Conservation (phyloP, 1,139 yeast genomes). For the Candida dubliniensis region DNA sequence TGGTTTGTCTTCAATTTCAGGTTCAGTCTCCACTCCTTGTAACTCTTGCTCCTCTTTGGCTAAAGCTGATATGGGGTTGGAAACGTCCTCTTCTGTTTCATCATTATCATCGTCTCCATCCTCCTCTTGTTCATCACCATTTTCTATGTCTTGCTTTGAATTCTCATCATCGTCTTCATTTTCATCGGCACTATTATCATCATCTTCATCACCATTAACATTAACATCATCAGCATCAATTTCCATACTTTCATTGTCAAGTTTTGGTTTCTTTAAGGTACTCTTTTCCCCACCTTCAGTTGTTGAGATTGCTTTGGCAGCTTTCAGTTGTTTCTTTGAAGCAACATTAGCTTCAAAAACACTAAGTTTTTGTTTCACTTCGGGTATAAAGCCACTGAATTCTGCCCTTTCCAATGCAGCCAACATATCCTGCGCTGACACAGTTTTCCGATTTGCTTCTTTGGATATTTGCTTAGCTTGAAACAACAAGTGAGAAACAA, state of each 20-base stretch:
- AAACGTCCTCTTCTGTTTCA: conserved; percentile 18
- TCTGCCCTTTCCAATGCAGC: conserved; percentile 58
- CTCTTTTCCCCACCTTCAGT: conserved; percentile 14
- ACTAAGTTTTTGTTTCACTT: conserved; percentile 50
- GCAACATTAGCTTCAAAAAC: conserved; percentile 42
- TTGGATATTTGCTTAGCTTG: conserved; percentile 60
- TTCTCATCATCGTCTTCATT: conserved; percentile 18
- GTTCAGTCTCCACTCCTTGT: conserved; percentile 13
- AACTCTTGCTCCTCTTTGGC: conserved; percentile 27
- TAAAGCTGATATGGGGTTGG: conserved; percentile 25
- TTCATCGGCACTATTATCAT: conserved; percentile 20
- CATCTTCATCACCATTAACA: conserved; percentile 13
- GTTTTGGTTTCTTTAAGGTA: conserved; percentile 20
- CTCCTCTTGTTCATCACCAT: conserved; percentile 15
- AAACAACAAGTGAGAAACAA: conserved; percentile 64
- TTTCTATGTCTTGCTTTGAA: conserved; percentile 16
- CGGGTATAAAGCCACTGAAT: conserved; percentile 54
- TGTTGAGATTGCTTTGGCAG: conserved; percentile 11
- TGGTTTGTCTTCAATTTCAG: conserved; percentile 11
- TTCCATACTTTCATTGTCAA: conserved; percentile 15
- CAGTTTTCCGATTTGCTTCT: conserved; percentile 55
- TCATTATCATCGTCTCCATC: conserved; percentile 15
- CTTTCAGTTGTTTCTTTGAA: conserved; percentile 35
- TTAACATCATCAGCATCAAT: conserved; percentile 15
- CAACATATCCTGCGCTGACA: conserved; percentile 65